Evolutionary conservation across 2,329 filamentous ascomycete genomes (phyloP), one percentile per base, ranked within the genome.

Genomic region (Macrophomina phaseolina): DNA sequence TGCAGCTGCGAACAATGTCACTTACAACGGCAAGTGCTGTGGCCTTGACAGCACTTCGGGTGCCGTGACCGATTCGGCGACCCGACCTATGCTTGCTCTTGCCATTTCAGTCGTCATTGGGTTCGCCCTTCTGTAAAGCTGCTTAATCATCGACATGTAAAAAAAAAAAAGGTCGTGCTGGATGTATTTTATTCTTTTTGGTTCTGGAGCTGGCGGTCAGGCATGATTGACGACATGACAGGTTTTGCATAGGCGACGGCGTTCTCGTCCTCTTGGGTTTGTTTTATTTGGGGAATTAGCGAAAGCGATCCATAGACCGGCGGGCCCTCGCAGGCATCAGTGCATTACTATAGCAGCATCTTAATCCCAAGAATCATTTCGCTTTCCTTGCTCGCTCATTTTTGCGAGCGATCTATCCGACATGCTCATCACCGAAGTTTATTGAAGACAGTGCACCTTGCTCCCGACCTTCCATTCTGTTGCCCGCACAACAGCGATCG

Each of bases 1-100:
- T 4, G 78, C 78, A 0, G 70, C 69, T 3, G 86, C 88, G 71
- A 95, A 94, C 77, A 89, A 90, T 68, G 91, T 95, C 55, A 89
- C 86, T 0, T 94, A 92, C 74, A 83, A 83, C 53, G 76, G 83
- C 51, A 67, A 78, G 4, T 90, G 88, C 74, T 90, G 89, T 71
- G 88, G 88, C 2, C 73, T 67, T 9, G 68, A 67, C 23, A 58
- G 60, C n/a, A 56, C 60, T 28, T 64, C 66, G 28, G 65, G 32
- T 32, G 65, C 51, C 38, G 56, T 63, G 14, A 42, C 38, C 28
- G 64, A 66, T 32, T 60, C 46, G 55, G 34, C 55, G 7, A 56
- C 65, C 32, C 65, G 58, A 8, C 58, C 65, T 28, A 48, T 67
- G 14, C 48, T 67, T 7, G 58, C 48, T 7, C 48, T 55, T 9